Evolutionary conservation across 208 protist genomes (phyloP).

Genomic region (Novymonas esmeraldas): DNA sequence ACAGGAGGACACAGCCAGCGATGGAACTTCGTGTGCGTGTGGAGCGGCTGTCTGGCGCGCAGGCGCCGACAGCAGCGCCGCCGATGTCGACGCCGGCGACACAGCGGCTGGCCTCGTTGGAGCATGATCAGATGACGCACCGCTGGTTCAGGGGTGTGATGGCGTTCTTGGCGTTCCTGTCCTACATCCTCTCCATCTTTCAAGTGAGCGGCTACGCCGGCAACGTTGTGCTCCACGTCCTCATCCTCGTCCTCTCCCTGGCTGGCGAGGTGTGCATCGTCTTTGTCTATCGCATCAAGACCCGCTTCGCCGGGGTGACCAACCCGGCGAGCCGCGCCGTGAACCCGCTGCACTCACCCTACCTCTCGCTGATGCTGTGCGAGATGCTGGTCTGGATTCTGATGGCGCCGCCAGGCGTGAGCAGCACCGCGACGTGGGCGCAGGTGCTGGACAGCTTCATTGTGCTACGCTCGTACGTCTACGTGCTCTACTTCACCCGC

Average conservation of each 20-base stretch:
- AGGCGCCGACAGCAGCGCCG: conserved; percentile 39
- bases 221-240: conserved; percentile 44
- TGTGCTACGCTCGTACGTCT: conserved; percentile 69
- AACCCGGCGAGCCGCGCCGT: conserved; percentile 36
- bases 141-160: conserved; percentile 57
- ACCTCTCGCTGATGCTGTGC: conserved; percentile 33
- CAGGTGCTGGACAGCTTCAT: conserved; percentile 58
- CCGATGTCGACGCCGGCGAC: conserved; percentile 28
- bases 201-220: conserved; percentile 38
- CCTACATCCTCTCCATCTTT: conserved; percentile 54
- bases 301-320: conserved; percentile 52
- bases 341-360: conserved; percentile 63
- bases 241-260: conserved; percentile 55
- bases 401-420: conserved; percentile 55
- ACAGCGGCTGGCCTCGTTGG: conserved; percentile 40
- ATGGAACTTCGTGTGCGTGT: conserved; percentile 64
- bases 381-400: conserved; percentile 80
- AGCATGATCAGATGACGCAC: conserved; percentile 39
- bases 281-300: conserved; percentile 60
- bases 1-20: background rate
- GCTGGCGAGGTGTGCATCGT: conserved; percentile 53
- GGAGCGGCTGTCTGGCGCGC: conserved; percentile 42
- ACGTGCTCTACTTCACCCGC: conserved; percentile 53
- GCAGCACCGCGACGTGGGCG: conserved; percentile 23
- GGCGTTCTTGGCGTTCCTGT: conserved; percentile 57